These are phyloP conservation scores for Didymella lethalis DNA, from an alignment of 2,329 filamentous ascomycete genomes.

Conservation along the genomic window DNA sequence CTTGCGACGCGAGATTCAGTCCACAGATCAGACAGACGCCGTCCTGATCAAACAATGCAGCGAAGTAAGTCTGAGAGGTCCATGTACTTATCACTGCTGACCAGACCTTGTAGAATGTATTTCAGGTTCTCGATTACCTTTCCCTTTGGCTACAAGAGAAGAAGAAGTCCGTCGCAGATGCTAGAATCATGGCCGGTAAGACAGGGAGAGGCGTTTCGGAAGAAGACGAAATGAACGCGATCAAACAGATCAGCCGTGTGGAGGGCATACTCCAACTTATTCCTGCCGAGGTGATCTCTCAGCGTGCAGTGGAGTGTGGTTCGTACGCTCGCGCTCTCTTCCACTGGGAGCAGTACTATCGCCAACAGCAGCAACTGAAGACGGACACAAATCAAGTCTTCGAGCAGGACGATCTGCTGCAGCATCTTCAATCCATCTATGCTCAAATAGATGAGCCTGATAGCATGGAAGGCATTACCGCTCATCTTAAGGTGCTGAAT, in stretches of 20 bases:
- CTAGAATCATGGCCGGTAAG: constrained; percentile 53
- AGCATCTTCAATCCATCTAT: constrained; percentile 90
- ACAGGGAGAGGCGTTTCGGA: constrained; percentile 54
- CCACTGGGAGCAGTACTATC: constrained; percentile 91
- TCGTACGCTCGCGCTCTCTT: constrained; percentile 93
- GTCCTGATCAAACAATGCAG: constrained; percentile 86
- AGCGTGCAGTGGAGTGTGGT: constrained; percentile 88
- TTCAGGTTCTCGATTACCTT: constrained; percentile 88
- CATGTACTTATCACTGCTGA: constrained; percentile 3
- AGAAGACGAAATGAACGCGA: constrained; percentile 61
- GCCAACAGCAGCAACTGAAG: constrained; percentile 58
- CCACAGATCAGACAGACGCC: constrained; percentile 64
- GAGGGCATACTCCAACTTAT: constrained; percentile 75
- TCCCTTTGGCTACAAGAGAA: constrained; percentile 89
- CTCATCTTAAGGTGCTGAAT: constrained; percentile 84
- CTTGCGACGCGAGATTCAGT: constrained; percentile 68
- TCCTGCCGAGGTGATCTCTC: constrained; percentile 76
- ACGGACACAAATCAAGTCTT: constrained; percentile 58
- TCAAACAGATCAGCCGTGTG: constrained; percentile 69
- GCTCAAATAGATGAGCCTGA: constrained; percentile 98
- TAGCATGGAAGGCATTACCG: constrained; percentile 91
- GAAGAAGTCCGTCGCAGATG: constrained; percentile 58
- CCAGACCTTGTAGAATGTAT: constrained; percentile 72
- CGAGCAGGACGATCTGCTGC: constrained; percentile 69
- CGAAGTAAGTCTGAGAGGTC: constrained; percentile 66